phyloP scores from a whole-genome alignment of 129 eudicot species.

The Dittrichia graveolens region DNA sequence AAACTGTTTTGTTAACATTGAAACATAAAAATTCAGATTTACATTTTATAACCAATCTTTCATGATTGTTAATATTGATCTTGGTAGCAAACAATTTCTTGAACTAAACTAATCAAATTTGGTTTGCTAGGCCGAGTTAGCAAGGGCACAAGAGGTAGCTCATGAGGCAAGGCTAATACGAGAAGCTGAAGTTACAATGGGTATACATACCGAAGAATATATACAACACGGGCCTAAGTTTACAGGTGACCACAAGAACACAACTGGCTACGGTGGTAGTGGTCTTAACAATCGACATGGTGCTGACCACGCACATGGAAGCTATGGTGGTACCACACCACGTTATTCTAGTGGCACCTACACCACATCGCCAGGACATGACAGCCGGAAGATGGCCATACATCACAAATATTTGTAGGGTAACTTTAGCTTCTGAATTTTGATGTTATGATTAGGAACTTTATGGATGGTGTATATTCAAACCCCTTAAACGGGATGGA shows the following conservation, averaged over 20 bases:
- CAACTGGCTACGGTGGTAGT: slow-evolving; percentile 39
- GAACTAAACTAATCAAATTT: neutral
- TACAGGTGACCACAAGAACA: slow-evolving; percentile 38
- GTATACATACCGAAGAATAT: slow-evolving; percentile 35
- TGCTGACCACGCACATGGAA: slow-evolving; percentile 21
- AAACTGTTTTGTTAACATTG: too few species aligned
- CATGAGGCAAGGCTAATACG: slow-evolving; percentile 39
- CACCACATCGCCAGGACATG: slow-evolving; percentile 30
- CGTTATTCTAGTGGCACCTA: slow-evolving; percentile 22
- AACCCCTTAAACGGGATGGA: neutral
- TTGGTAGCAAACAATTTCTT: too few species aligned
- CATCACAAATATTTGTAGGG: slow-evolving; percentile 45
- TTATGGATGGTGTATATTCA: slow-evolving; percentile 18
- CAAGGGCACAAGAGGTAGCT: slow-evolving; percentile 37
- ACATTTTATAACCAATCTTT: too few species aligned
- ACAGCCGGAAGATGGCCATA: slow-evolving; percentile 41
- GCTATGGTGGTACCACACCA: slow-evolving; percentile 25
- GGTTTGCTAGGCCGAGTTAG: slow-evolving; percentile 35
- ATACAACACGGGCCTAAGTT: slow-evolving; percentile 35
- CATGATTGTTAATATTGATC: too few species aligned
- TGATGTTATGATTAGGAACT: slow-evolving; percentile 23
- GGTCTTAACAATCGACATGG: slow-evolving; percentile 42
- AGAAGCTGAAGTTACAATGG: slow-evolving; percentile 42
- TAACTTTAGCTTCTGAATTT: slow-evolving; percentile 20
- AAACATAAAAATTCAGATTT: too few species aligned